phyloP scores from a whole-genome alignment of 169 alveolate genomes.

The Plasmodium berghei region DNA sequence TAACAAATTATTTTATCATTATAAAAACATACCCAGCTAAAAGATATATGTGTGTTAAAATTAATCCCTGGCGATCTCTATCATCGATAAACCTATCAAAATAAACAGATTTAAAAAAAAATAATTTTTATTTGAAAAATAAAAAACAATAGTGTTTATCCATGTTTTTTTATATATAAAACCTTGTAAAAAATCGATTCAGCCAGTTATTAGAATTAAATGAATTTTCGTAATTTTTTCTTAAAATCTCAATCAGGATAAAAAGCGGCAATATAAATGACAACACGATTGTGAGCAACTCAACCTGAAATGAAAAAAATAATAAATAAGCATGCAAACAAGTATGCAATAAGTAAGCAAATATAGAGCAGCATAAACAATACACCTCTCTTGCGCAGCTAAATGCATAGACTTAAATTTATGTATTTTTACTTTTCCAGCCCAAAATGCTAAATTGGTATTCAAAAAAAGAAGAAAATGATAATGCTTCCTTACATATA shows the following conservation, averaged over 20 bases:
- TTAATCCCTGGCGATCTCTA: constrained; percentile 25
- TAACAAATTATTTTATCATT: not conserved
- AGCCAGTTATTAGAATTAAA: not conserved
- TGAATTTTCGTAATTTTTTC: constrained; percentile 13
- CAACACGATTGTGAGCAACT: constrained; percentile 17
- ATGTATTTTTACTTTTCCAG: constrained; percentile 6
- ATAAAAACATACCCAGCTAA: constrained; percentile 32
- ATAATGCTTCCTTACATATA: constrained; percentile 38
- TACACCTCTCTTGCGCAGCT: not conserved
- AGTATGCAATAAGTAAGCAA: not conserved
- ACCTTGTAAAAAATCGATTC: constrained; percentile 27
- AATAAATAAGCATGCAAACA: too few species aligned
- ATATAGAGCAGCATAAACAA: not conserved
- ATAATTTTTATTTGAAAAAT: not conserved
- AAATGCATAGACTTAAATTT: too few species aligned
- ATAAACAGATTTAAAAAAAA: not conserved
- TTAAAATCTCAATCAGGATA: constrained; percentile 15
- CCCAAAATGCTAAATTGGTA: constrained; percentile 11
- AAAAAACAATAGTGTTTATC: not conserved
- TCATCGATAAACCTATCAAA: constrained; percentile 37
- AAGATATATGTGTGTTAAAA: constrained; percentile 56
- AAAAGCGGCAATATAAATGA: constrained; percentile 15
- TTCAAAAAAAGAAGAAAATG: constrained; percentile 45
- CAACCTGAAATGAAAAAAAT: constrained; percentile 5
- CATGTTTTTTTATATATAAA: not conserved